A percentile compares a stretch with the other conserved stretches of the same genome.
Conservation (phyloP, 2,329 filamentous ascomycete species). For the Colletotrichum karsti region DNA sequence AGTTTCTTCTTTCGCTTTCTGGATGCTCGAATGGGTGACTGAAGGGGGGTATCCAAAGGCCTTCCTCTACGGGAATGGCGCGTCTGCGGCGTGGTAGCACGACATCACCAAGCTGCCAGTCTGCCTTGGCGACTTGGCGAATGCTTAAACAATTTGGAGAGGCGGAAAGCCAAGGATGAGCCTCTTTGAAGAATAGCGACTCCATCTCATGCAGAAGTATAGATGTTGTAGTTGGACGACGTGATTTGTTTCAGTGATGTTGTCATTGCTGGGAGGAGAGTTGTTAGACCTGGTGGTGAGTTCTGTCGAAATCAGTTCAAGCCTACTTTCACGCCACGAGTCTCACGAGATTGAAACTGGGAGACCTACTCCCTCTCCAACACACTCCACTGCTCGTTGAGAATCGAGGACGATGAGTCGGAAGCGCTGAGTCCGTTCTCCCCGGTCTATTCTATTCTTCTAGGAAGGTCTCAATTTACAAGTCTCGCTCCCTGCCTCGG, state of each 20-base stretch:
- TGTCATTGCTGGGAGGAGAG: background rate
- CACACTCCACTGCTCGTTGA: too few species aligned
- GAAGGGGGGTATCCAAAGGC: background rate
- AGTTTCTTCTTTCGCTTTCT: background rate
- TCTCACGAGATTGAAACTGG: too few species aligned
- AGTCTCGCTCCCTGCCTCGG: too few species aligned
- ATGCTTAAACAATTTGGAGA: background rate
- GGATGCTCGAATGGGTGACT: background rate
- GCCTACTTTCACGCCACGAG: too few species aligned
- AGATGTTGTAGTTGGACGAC: background rate
- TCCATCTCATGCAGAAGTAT: background rate
- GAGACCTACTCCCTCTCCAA: too few species aligned
- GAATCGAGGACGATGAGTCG: too few species aligned
- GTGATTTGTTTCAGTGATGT: background rate
- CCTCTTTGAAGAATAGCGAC: background rate
- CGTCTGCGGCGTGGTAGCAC: background rate
- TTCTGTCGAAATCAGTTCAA: background rate
- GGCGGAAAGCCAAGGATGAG: background rate
- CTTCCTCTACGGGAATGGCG: conserved; percentile 3
- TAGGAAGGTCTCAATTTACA: too few species aligned
- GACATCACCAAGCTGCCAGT: background rate
- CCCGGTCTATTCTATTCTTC: too few species aligned
- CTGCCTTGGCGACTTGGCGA: conserved; percentile 21
- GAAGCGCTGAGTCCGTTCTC: too few species aligned
- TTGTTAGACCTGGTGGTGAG: background rate